Percentiles rank a stretch among this genome's conserved stretches.
Evolutionary conservation across 148 eudicot species (phyloP).

Genomic region (Euryodendron excelsum): DNA sequence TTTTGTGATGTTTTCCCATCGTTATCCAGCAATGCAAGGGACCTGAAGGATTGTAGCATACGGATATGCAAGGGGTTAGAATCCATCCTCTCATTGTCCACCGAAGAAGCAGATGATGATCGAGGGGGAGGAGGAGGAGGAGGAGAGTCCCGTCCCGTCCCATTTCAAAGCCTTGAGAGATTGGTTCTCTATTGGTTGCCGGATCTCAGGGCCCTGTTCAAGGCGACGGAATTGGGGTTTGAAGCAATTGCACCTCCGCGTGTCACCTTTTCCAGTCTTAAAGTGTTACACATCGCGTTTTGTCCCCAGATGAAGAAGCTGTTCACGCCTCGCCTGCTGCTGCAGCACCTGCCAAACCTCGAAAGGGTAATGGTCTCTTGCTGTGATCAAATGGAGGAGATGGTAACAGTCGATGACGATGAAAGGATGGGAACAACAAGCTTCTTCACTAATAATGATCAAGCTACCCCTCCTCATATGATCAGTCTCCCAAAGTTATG

Average conservation of each 20-base stretch:
- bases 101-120: too few relatives aligned
- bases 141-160: neutral
- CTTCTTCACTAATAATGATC: too few relatives aligned
- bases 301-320: constrained; percentile 11
- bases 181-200: neutral
- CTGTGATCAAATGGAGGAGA: constrained; percentile 6
- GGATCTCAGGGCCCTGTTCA: neutral
- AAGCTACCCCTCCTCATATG: neutral
- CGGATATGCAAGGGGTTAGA: neutral
- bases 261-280: constrained; percentile 14
- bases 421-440: neutral
- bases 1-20: neutral
- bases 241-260: neutral
- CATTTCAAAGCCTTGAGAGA: constrained; percentile 4
- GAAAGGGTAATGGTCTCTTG: neutral
- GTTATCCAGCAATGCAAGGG: neutral
- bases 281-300: neutral
- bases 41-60: neutral
- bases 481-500: constrained; percentile 1
- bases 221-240: neutral
- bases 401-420: neutral
- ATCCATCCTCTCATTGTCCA: neutral
- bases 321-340: neutral
- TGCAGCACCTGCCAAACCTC: neutral
- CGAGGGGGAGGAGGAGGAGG: too few relatives aligned